phyloP scores from a whole-genome alignment of 2,329 filamentous ascomycete species.

The Colletotrichum filicis region DNA sequence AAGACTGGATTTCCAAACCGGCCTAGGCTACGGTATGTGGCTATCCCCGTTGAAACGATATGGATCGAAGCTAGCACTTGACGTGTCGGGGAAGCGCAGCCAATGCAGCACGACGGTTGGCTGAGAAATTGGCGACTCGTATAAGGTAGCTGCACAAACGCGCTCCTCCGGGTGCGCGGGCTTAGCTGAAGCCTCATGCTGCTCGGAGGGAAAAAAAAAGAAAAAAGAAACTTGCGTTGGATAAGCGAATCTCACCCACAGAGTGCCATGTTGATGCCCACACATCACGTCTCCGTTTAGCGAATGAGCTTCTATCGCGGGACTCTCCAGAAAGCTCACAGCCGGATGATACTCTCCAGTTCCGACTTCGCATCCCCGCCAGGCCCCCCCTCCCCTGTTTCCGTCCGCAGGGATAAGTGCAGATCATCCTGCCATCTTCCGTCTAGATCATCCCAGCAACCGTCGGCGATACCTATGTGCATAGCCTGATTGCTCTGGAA shows the following conservation, averaged over 20 bases:
- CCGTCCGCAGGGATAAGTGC: slow-evolving; percentile 21
- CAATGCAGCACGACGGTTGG: background rate
- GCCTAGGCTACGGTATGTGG: background rate
- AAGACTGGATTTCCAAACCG: background rate
- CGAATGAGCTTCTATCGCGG: slow-evolving; percentile 6
- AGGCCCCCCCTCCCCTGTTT: background rate
- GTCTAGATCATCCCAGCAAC: background rate
- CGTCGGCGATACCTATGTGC: background rate
- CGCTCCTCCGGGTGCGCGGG: background rate
- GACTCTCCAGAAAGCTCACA: background rate
- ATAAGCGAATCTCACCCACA: slow-evolving; percentile 2
- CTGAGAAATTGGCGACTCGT: background rate
- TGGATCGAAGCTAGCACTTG: background rate
- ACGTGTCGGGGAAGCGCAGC: background rate
- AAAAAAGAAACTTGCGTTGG: slow-evolving; percentile 10
- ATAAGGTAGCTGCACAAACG: background rate
- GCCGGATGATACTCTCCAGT: slow-evolving; percentile 3
- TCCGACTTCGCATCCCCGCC: background rate
- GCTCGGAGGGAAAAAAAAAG: background rate
- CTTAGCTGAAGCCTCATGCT: slow-evolving; percentile 14
- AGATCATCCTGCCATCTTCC: slow-evolving; percentile 21
- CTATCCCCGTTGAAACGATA: background rate
- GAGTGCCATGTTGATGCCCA: background rate
- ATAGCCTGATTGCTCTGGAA: background rate
- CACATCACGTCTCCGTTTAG: background rate